These are phyloP conservation scores for Juglanconis sp. DNA, from an alignment of 2,329 filamentous ascomycete genomes.

Conservation along the genomic window DNA sequence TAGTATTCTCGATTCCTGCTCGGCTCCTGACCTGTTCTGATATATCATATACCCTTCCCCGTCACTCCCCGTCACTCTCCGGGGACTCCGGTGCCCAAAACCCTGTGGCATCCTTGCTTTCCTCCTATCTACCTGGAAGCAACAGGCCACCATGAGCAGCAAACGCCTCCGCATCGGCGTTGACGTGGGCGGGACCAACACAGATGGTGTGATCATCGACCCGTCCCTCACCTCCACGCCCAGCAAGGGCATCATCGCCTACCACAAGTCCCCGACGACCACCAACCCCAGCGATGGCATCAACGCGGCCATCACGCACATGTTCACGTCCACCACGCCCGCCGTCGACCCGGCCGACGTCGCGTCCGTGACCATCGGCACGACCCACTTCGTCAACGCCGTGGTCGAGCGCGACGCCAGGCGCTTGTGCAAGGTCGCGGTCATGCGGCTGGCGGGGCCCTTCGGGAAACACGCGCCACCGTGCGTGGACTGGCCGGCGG, in stretches of 20 bases:
- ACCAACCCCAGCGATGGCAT: slow-evolving; percentile 46
- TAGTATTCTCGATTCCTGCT: no score
- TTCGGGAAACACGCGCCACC: slow-evolving; percentile 50
- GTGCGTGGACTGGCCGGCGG: slow-evolving; percentile 51
- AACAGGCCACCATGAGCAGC: neutral
- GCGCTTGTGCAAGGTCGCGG: slow-evolving; percentile 48
- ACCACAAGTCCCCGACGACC: slow-evolving; percentile 48
- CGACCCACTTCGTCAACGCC: slow-evolving; percentile 58
- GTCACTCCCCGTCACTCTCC: no score
- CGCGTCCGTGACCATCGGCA: slow-evolving; percentile 50
- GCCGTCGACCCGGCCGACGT: slow-evolving; percentile 34
- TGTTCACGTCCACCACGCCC: slow-evolving; percentile 34
- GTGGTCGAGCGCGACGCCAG: slow-evolving; percentile 51
- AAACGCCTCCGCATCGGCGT: slow-evolving; percentile 39
- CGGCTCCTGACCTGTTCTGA: no score
- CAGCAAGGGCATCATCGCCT: slow-evolving; percentile 43
- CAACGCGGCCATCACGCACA: slow-evolving; percentile 39
- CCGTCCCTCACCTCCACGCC: slow-evolving; percentile 32
- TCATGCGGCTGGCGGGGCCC: slow-evolving; percentile 51
- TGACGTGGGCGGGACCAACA: slow-evolving; percentile 51
- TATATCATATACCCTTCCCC: no score
- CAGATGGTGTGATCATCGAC: slow-evolving; percentile 50
- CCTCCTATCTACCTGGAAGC: no score
- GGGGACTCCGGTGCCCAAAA: no score
- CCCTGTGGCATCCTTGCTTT: no score